phyloP scores from a whole-genome alignment of 2,329 filamentous ascomycete species.

The Ophiostoma novo-ulmi region DNA sequence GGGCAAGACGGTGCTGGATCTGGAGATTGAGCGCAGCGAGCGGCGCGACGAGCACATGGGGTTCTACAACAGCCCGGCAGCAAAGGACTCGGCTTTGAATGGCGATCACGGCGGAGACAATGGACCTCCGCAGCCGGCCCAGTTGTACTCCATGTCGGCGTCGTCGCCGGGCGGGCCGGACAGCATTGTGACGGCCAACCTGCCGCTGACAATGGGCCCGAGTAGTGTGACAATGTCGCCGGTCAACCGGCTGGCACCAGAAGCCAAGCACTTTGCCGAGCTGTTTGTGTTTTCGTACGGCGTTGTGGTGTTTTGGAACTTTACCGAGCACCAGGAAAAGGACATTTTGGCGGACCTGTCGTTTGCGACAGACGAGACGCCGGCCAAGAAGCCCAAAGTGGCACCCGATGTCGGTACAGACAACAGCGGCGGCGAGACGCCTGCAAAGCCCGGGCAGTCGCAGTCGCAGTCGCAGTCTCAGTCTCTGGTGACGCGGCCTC shows the following conservation, averaged over 20 bases:
- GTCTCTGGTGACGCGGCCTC: constrained; percentile 65
- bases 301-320: constrained; percentile 98
- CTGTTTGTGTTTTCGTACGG: constrained; percentile 98
- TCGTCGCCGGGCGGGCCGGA: background rate
- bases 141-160: constrained; percentile 16
- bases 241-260: constrained; percentile 58
- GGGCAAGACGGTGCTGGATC: constrained; percentile 84
- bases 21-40: constrained; percentile 94
- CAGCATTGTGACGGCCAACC: background rate
- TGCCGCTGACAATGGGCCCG: background rate
- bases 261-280: constrained; percentile 78
- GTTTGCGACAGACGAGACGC: constrained; percentile 65
- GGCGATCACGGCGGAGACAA: background rate
- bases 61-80: constrained; percentile 58
- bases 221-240: constrained; percentile 30
- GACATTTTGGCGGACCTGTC: constrained; percentile 92
- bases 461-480: constrained; percentile 37
- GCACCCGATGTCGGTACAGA: no score
- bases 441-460: constrained; percentile 34
- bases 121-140: background rate
- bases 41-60: constrained; percentile 83
- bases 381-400: background rate
- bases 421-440: background rate
- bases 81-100: constrained; percentile 25
- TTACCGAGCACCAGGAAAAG: constrained; percentile 91